phyloP scores from a whole-genome alignment of 305 asterid species.

The Plantago coronopus region DNA sequence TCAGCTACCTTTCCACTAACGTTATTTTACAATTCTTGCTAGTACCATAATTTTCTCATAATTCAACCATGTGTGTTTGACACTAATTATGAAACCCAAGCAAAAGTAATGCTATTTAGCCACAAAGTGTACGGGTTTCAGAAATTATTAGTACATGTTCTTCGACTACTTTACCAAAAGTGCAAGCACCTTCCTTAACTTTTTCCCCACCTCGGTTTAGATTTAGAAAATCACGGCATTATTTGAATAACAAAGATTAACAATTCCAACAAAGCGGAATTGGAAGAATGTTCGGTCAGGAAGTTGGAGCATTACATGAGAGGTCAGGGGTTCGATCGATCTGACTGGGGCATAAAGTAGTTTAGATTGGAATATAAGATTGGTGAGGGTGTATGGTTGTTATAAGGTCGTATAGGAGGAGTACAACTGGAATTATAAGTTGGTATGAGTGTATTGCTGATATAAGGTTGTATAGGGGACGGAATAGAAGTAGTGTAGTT shows the following conservation, averaged over 20 bases:
- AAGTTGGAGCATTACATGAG: too few species aligned
- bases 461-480: too few species aligned
- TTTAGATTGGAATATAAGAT: too few species aligned
- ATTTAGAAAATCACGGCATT: background rate
- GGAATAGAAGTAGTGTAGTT: too few species aligned
- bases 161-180: background rate
- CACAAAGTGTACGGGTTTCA: background rate
- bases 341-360: too few species aligned
- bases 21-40: background rate
- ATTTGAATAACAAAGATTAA: background rate
- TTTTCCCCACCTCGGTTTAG: background rate
- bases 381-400: too few species aligned
- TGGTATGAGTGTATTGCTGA: too few species aligned
- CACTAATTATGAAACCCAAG: background rate
- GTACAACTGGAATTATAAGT: too few species aligned
- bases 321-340: too few species aligned
- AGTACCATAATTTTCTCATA: background rate
- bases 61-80: background rate
- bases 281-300: too few species aligned
- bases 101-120: background rate
- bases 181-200: background rate
- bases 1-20: constrained; percentile 9
- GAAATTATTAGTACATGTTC: background rate
- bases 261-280: background rate
- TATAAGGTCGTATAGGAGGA: too few species aligned